A percentile compares a stretch with the other conserved stretches of the same genome.
These are phyloP conservation scores for Caryopteris hybrid DNA, from an alignment of 305 asterid genomes.

Conservation along the genomic window DNA sequence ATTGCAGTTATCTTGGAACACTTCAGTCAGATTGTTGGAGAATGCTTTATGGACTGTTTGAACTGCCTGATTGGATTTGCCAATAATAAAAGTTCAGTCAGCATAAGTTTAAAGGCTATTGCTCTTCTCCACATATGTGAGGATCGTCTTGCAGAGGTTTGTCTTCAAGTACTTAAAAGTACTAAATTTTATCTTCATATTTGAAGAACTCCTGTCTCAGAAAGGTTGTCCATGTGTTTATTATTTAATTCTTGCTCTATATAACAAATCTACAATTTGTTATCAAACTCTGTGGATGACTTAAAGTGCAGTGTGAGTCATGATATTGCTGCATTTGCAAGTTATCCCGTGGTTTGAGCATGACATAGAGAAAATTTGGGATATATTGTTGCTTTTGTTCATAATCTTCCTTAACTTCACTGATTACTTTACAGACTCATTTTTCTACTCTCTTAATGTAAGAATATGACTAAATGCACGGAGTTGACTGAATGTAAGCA, in stretches of 20 bases:
- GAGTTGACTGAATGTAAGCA: not conserved
- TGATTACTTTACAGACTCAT: not conserved
- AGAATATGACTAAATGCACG: not conserved
- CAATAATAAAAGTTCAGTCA: constrained; percentile 68
- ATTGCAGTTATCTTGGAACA: constrained; percentile 95
- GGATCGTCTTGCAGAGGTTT: constrained; percentile 98
- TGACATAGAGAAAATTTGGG: not conserved
- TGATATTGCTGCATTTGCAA: not conserved
- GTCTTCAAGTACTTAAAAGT: constrained; percentile 22
- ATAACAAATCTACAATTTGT: not conserved
- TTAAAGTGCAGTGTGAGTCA: not conserved
- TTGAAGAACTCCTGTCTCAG: not conserved
- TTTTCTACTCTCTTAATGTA: not conserved
- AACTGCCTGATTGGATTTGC: constrained; percentile 96
- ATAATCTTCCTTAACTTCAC: not conserved
- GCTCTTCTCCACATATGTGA: constrained; percentile 98
- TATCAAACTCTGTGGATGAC: not conserved
- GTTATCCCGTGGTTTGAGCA: not conserved
- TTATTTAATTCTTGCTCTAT: not conserved
- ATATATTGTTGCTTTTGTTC: not conserved
- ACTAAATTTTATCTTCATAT: constrained; percentile 1
- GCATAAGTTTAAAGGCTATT: constrained; percentile 95
- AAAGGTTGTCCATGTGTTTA: not conserved
- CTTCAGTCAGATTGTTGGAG: constrained; percentile 88
- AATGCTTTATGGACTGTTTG: constrained; percentile 96